Conservation (phyloP, 805 yeast species). For the Candida corydali region DNA sequence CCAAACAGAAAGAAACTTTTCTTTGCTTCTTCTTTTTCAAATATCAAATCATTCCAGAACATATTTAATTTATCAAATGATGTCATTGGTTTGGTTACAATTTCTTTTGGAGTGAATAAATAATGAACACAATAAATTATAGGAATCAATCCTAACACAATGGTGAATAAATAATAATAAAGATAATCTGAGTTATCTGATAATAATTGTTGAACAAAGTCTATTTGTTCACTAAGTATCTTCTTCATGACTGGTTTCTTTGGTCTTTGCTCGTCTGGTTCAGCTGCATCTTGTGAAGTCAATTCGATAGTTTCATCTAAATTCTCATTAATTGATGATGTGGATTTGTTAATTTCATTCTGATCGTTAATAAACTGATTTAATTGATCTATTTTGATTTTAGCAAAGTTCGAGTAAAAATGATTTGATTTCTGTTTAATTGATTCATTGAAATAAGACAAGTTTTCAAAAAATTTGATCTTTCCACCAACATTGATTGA, state of each 20-base stretch:
- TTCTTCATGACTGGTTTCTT: too few relatives aligned
- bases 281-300: background rate
- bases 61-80: conserved; percentile 4
- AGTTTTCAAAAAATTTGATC: conserved; percentile 22
- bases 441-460: conserved; percentile 18
- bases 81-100: background rate
- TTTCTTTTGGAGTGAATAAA: background rate
- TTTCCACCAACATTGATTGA: conserved; percentile 6
- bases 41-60: conserved; percentile 10
- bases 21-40: conserved; percentile 8
- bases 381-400: conserved; percentile 13
- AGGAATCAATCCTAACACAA: conserved; percentile 3
- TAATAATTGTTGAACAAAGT: conserved; percentile 10
- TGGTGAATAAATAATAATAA: conserved; percentile 12
- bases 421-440: conserved; percentile 19
- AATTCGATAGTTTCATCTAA: conserved; percentile 9
- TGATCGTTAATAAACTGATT: conserved; percentile 11
- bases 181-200: conserved; percentile 15
- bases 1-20: conserved; percentile 2
- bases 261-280: background rate
- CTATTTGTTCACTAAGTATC: conserved; percentile 1
- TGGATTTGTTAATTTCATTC: conserved; percentile 2
- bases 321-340: background rate
- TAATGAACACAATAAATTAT: conserved; percentile 4
- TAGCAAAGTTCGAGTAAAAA: conserved; percentile 17